Evolutionary conservation across 2,329 filamentous ascomycete genomes (phyloP).

Genomic region (Curvularia sp.): DNA sequence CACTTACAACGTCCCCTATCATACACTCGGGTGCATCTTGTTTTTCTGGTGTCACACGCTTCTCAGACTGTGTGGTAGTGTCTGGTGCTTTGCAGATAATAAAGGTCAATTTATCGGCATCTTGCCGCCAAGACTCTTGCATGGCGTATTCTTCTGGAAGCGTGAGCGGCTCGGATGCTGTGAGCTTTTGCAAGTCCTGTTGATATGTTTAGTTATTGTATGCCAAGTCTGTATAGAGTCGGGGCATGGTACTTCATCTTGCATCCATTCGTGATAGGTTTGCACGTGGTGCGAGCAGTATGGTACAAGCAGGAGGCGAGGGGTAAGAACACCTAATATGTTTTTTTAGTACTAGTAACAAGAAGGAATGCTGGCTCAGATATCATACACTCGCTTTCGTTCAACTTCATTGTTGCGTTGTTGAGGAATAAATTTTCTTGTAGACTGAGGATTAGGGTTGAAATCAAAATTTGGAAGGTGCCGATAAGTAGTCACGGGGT

Average conservation of each 20-base stretch:
- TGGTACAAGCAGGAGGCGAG: conserved; percentile 76
- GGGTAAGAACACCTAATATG: conserved; percentile 68
- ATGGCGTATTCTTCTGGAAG: conserved; percentile 87
- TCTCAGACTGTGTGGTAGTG: not conserved
- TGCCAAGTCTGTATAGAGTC: not conserved
- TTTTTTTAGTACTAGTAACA: not conserved
- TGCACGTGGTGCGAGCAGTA: conserved; percentile 83
- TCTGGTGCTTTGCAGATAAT: conserved; percentile 67
- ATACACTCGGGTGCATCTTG: conserved; percentile 62
- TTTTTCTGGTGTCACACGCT: conserved; percentile 23
- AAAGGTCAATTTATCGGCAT: conserved; percentile 89
- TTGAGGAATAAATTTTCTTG: conserved; percentile 4
- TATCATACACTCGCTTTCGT: conserved; percentile 49
- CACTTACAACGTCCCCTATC: conserved; percentile 54
- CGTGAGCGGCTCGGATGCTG: conserved; percentile 83
- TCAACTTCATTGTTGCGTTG: conserved; percentile 49
- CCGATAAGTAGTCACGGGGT: not conserved
- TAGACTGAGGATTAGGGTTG: not conserved
- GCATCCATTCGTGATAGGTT: conserved; percentile 91
- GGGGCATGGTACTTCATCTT: conserved; percentile 65
- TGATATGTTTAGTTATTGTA: not conserved
- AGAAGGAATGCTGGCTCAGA: not conserved
- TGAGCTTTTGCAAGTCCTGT: conserved; percentile 75
- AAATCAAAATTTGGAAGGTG: not conserved
- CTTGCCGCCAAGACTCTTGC: conserved; percentile 84